Percentiles rank a stretch among this genome's conserved stretches.
Evolutionary conservation across 371 early-diverging fungal species (phyloP).

Genomic region (Circinella umbellata): DNA sequence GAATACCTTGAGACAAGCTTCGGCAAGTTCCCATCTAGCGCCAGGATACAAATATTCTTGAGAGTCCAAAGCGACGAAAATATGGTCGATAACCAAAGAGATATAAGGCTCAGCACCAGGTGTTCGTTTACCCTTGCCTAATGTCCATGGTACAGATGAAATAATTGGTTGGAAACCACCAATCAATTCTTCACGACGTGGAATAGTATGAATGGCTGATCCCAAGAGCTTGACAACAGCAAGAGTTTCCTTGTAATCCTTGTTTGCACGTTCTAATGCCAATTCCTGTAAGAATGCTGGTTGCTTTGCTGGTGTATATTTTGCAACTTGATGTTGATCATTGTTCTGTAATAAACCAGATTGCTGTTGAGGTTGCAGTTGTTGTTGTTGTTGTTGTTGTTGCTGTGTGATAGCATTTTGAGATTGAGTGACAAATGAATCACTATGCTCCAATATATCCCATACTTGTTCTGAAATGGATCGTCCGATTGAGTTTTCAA

Average conservation of each 20-base stretch:
- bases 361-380: constrained; percentile 18
- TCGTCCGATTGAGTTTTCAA: constrained; percentile 30
- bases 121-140: constrained; percentile 66
- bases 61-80: constrained; percentile 73
- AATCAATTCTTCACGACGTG: constrained; percentile 38
- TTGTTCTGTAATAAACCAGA: not conserved
- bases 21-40: constrained; percentile 82
- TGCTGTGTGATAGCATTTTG: not conserved
- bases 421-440: constrained; percentile 27
- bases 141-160: constrained; percentile 59
- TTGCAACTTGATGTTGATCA: constrained; percentile 5
- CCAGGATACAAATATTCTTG: constrained; percentile 70
- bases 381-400: constrained; percentile 15
- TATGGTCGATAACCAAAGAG: constrained; percentile 77
- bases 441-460: constrained; percentile 36
- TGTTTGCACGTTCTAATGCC: constrained; percentile 48
- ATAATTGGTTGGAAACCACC: constrained; percentile 40
- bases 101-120: constrained; percentile 86
- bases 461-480: constrained; percentile 34
- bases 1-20: constrained; percentile 74
- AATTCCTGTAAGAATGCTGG: constrained; percentile 38
- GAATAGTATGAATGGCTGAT: constrained; percentile 70
- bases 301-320: not conserved
- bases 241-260: constrained; percentile 84
- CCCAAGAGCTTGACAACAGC: constrained; percentile 80